Base-by-base conservation (phyloP, 2,329 filamentous ascomycete species). In the Hyphodiscus sp. region DNA sequence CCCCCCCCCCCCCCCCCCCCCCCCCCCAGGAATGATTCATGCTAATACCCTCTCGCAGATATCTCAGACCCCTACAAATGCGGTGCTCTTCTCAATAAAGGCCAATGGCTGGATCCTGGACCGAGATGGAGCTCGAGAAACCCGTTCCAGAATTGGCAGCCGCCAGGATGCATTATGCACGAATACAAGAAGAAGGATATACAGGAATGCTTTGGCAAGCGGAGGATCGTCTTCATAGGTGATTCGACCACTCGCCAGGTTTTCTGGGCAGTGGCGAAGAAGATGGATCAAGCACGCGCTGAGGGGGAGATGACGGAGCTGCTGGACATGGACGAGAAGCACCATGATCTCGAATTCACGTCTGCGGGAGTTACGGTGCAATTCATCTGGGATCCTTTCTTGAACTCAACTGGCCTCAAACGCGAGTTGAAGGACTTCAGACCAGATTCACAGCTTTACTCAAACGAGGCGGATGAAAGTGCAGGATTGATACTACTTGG, bases 371-470 rank as follows among this genome's bases (percentile, higher is more conserved):
- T 80, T 2, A 71, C 64, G 26, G 60, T 85, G 23, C 70, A 78
- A 46, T 84, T 83, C 57, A 65, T 83, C 11, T 86, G 81, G 80
- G 82, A 86, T 65, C 82, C 83, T 0, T 83, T 73, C 68, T 70
- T 85, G 20, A 80, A 85, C 64, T 73, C 75, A 26, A 73, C 75
- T 0, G 61, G 61, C 9, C 61, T 78, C 26, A 63, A 71, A 20
- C 62, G 68, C 15, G 71, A 76, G 47, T 60, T 82, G 43, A 62
- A 66, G 26, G 62, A 63, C 1, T 76, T 73, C 57, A 65, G 62
- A 29, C 56, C 63, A 45, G 61, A 57, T 49, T 51, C 58, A 29
- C 38, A 42, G 19, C 46, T 58, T 46, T 57, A 53, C 6, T 47
- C 57, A 16, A 57, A 42, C 16, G 62, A 59, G 18, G 54, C 58